Evolutionary conservation across 2,329 filamentous ascomycete species (phyloP), one percentile per base, ranked within the genome.

Genomic region (Hortaea sp.): DNA sequence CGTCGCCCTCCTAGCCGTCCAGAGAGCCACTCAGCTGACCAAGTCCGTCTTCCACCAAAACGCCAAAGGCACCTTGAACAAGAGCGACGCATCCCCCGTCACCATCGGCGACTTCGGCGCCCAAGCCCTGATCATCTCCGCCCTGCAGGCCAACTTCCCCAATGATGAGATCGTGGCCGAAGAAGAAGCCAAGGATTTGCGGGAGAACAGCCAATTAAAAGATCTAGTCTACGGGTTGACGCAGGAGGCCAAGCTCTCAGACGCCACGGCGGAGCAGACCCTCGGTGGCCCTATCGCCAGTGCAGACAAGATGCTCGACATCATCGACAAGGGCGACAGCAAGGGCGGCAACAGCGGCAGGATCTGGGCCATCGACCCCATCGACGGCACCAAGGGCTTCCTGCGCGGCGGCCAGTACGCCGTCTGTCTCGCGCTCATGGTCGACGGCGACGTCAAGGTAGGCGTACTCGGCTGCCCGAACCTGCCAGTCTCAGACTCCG

Each of bases 101-200:
- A 98, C 92, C 12, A 92, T 97, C 59, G 92, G 90, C 65, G 92
- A 98, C 71, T 97, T 95, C 66, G 92, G 92, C 62, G 94, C 92
- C 34, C 92, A 98, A 72, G 89, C 92, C 30, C 79, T 98, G 55
- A 95, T 98, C 68, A 95, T 97, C 62, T 77, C 82, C 47, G 90
- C 90, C 29, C 82, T 98, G 56, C 82, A 83, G 68, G 79, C 86
- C 68, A 87, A 85, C 68, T 98, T 98, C 72, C 92, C 92, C 12
- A 63, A 80, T 32, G 92, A 98, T 63, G 84, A 87, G 66, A 85
- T 98, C 53, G 87, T 98, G 38, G 92, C 86, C 56, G 92, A 98
- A 69, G 92, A 98, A 69, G 92, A 98, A 69, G 86, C 90, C 6
- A 81, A 79, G 49, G 77, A 83, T 57, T 77, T 98, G 49, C 80